Evolutionary conservation across 441 rosid genomes (phyloP), one percentile per base, ranked within the genome.

Genomic region (Aleurites moluccanus): DNA sequence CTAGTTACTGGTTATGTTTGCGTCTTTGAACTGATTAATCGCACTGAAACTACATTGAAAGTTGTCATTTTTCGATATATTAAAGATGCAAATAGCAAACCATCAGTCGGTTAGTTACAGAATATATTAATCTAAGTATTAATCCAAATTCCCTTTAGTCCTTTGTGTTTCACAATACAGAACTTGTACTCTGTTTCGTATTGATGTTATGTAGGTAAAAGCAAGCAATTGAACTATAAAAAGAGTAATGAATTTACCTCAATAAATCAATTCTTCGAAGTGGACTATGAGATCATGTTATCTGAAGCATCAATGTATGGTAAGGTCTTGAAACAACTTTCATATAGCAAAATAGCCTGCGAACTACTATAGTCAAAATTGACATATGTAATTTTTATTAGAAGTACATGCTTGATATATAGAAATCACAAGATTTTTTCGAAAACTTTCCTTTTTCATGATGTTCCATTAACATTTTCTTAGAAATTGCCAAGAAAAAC

Each of bases 1-100:
- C 64, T 83, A 63, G 1, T 33, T 15, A 70, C 67, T n/a, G 76
- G 77, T 28, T 75, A 83, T 64, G 27, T 71, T 10, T 83, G 81
- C 4, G 62, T 56, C 20, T 83, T 83, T 69, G 76, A 83, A 79
- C 64, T 83, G 38, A 27, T 68, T 13, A 40, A 63, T 64, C 52
- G 52, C 28, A 42, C 13, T 3, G 3, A 35, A 14, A 15, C 42
- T 52, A 18, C 33, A 52, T 64, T 72, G 3, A 53, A 61, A 52
- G 79, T 60, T 3, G 5, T 13, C 55, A 67, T 75, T 69, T 60
- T 33, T 33, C 47, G 33, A 45, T 0, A n/a, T 57, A 73, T 0
- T 10, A 18, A 52, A 42, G 28, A 4, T 10, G 6, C 30, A 20
- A 38, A 38, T 35, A 40, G 10, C 15, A 64, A 10, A 6, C 7